These are phyloP conservation scores for Marasmius fiardii DNA, from an alignment of 1,284 basidiomycete genomes.

Conservation along the genomic window DNA sequence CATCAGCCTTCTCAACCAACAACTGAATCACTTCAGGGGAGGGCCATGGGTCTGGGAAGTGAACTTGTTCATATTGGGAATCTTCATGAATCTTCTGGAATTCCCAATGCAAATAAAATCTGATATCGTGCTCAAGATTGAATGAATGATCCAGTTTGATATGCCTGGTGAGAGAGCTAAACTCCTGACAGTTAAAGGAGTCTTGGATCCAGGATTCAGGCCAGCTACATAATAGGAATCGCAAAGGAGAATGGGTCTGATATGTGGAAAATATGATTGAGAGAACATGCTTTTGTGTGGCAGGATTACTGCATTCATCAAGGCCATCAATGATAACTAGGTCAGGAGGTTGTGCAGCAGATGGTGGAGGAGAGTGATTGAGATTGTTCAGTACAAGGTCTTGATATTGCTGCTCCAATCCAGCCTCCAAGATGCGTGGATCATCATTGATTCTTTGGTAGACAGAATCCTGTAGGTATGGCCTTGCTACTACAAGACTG, in stretches of 20 bases:
- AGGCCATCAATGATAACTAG: conserved; percentile 5
- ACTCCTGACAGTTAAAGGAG: conserved; percentile 1
- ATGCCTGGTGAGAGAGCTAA: neutral
- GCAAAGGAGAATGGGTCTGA: conserved; percentile 14
- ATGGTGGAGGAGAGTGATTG: too few species aligned
- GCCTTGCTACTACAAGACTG: neutral
- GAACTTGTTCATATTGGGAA: too few species aligned
- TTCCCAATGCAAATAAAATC: neutral
- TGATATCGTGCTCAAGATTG: neutral
- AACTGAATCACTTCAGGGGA: conserved; percentile 13
- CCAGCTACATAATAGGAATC: conserved; percentile 22
- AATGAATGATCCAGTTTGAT: neutral
- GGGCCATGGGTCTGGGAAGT: conserved; percentile 17
- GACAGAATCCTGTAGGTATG: neutral
- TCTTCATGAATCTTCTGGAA: neutral
- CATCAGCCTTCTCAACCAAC: conserved; percentile 20
- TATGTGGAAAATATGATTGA: neutral
- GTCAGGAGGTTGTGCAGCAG: neutral
- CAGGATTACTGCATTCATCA: neutral
- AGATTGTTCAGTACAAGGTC: neutral
- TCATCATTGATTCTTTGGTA: neutral
- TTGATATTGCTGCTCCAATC: conserved; percentile 1
- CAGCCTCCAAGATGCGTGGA: neutral
- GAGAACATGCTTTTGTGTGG: neutral
- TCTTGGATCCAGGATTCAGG: conserved; percentile 23